Evolutionary conservation across 1,284 basidiomycete species (phyloP), one percentile per base, ranked within the genome.

Genomic region (Ustilago shanxiensis): DNA sequence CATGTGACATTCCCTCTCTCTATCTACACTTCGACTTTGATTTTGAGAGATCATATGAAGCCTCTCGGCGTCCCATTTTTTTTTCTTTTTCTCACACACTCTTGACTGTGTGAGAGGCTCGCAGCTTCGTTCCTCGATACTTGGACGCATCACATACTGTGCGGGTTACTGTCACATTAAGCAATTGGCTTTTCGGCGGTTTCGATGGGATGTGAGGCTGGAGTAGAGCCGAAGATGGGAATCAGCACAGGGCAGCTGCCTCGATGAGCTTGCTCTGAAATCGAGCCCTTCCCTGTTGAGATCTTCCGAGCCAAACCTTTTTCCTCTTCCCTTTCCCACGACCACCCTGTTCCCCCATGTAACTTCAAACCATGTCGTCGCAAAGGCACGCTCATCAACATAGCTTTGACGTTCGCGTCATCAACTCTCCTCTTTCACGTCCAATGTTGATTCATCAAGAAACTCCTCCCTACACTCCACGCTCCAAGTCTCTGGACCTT

Each of bases 401-500:
- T 33, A 60, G 47, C 56, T 60, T 58, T 39, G 62, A 71, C 18
- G 39, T 55, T 35, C 56, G 53, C 57, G 22, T 31, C 31, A 9
- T 64, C 35, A 59, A 44, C 14, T 39, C 60, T 8, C 29, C 60
- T 10, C 33, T 20, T 20, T 31, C 11, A 10, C 45, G 50, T 3
- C 54, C 26, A 11, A 28, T 33, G 11, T 4, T 54, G 3, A 18
- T 50, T 1, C 14, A 45, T 13, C 59, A 72, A 13, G 41, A 66
- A 11, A 54, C 64, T 7, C 51, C 60, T 2, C 64, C 56, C 2
- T 66, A 60, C 53, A 72, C 65, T 0, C 65, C 65, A 2, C 65
- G 64, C 5, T 67, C 65, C 52, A 66, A 63, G 26, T 72, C 70
- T 3, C 65, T 72, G 33, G 70, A 72, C 47, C 39, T 72, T 26